These are phyloP conservation scores for Claviceps sp. DNA, from an alignment of 2,329 filamentous ascomycete genomes.

Conservation along the genomic window DNA sequence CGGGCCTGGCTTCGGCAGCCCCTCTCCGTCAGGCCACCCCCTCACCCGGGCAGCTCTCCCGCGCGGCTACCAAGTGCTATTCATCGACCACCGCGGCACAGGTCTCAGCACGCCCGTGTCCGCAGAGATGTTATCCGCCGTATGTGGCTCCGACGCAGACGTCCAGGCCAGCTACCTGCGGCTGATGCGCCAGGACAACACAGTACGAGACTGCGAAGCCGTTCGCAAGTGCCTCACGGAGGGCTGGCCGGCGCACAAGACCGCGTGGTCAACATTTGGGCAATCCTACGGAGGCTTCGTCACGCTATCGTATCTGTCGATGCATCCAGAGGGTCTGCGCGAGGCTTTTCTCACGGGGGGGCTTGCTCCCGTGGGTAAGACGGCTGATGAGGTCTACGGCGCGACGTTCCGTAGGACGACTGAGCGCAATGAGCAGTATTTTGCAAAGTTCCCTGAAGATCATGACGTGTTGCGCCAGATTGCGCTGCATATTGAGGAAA, in stretches of 20 bases:
- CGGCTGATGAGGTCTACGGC: constrained; percentile 62
- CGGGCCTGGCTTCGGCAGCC: constrained; percentile 69
- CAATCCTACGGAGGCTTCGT: constrained; percentile 92
- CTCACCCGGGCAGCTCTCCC: constrained; percentile 60
- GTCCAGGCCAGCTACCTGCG: constrained; percentile 72
- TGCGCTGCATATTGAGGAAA: constrained; percentile 45
- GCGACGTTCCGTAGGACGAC: constrained; percentile 56
- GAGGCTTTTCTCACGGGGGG: constrained; percentile 82
- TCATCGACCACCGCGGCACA: constrained; percentile 84
- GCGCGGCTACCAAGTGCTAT: constrained; percentile 72
- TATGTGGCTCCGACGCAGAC: constrained; percentile 20
- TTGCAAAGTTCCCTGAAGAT: constrained; percentile 76
- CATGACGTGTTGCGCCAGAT: constrained; percentile 53
- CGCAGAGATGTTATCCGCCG: constrained; percentile 48
- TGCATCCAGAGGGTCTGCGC: constrained; percentile 60
- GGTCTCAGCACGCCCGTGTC: constrained; percentile 74
- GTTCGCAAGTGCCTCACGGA: constrained; percentile 62
- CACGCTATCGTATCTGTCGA: constrained; percentile 68
- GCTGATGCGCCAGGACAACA: constrained; percentile 77
- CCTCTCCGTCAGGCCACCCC: constrained; percentile 57
- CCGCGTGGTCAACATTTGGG: constrained; percentile 75
- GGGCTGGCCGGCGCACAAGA: constrained; percentile 53
- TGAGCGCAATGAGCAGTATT: constrained; percentile 66
- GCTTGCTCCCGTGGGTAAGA: constrained; percentile 59
- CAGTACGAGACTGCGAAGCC: constrained; percentile 80